A percentile compares a stretch with the other conserved stretches of the same genome.
phyloP scores from a whole-genome alignment of 2,329 filamentous ascomycete species.

The Colletotrichum magnum region DNA sequence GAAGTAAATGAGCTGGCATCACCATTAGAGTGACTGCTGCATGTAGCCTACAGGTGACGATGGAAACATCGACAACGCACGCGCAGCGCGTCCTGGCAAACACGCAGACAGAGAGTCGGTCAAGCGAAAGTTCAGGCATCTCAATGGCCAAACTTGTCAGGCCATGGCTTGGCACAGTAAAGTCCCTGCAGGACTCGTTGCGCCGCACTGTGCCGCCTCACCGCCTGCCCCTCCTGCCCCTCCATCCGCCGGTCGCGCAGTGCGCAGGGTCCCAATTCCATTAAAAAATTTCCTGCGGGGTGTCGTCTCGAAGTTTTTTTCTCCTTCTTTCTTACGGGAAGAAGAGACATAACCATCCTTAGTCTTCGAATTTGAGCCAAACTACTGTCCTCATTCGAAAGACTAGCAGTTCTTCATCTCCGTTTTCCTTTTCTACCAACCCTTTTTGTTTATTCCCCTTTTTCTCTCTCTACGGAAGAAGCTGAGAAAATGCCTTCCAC shows the following conservation, averaged over 20 bases:
- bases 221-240: conserved; percentile 39
- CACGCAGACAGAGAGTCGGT: conserved; percentile 1
- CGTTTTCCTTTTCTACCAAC: conserved; percentile 46
- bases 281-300: conserved; percentile 58
- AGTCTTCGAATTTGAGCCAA: conserved; percentile 49
- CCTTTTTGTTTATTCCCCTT: conserved; percentile 42
- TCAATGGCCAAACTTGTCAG: conserved; percentile 1
- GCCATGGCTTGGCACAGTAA: conserved; percentile 27
- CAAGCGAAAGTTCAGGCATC: background rate
- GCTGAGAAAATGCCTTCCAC: conserved; percentile 65
- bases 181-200: background rate
- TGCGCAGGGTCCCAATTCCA: conserved; percentile 33
- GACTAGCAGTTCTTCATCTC: conserved; percentile 50
- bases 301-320: conserved; percentile 51
- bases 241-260: conserved; percentile 32
- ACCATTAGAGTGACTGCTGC: background rate
- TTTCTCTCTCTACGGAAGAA: conserved; percentile 45
- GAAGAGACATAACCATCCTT: conserved; percentile 57
- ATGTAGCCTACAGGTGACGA: background rate
- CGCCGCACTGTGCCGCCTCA: conserved; percentile 31
- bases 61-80: background rate
- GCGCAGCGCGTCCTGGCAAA: background rate
- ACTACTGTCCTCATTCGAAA: conserved; percentile 49
- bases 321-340: conserved; percentile 67
- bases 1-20: background rate